phyloP scores from a whole-genome alignment of 345 rosid genomes.

The Salix exigua region DNA sequence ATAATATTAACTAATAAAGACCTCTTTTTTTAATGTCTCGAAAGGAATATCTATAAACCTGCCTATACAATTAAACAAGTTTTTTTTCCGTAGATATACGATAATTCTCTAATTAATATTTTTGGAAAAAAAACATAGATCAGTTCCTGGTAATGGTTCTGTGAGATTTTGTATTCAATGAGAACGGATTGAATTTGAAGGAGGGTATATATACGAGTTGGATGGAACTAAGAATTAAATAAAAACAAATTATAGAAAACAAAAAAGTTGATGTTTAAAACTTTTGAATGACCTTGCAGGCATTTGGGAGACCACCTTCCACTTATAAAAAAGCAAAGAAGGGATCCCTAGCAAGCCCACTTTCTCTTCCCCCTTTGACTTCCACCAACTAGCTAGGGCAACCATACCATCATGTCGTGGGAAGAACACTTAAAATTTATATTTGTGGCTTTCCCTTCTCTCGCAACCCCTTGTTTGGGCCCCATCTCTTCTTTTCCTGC shows the following conservation, averaged over 20 bases:
- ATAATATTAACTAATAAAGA: too few relatives aligned
- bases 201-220: not conserved
- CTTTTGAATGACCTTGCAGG: slow-evolving; percentile 26
- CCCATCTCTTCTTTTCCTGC: slow-evolving; percentile 9
- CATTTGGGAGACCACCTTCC: slow-evolving; percentile 39
- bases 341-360: slow-evolving; percentile 26
- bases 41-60: too few relatives aligned
- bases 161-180: too few relatives aligned
- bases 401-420: slow-evolving; percentile 24
- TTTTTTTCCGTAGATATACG: too few relatives aligned
- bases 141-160: too few relatives aligned
- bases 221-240: not conserved
- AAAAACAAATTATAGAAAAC: not conserved
- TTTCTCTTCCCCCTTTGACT: slow-evolving; percentile 27
- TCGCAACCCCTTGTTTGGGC: not conserved
- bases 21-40: too few relatives aligned
- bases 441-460: slow-evolving; percentile 18
- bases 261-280: not conserved
- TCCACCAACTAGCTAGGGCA: slow-evolving; percentile 36
- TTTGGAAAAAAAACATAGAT: too few relatives aligned
- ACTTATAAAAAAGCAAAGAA: slow-evolving; percentile 1
- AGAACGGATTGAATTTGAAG: too few relatives aligned
- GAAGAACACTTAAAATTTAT: not conserved
- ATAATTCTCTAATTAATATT: too few relatives aligned
- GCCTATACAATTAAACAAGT: too few relatives aligned